These are phyloP conservation scores for Ceratocystis eucalypticola DNA, from an alignment of 2,329 filamentous ascomycete species.

Conservation along the genomic window DNA sequence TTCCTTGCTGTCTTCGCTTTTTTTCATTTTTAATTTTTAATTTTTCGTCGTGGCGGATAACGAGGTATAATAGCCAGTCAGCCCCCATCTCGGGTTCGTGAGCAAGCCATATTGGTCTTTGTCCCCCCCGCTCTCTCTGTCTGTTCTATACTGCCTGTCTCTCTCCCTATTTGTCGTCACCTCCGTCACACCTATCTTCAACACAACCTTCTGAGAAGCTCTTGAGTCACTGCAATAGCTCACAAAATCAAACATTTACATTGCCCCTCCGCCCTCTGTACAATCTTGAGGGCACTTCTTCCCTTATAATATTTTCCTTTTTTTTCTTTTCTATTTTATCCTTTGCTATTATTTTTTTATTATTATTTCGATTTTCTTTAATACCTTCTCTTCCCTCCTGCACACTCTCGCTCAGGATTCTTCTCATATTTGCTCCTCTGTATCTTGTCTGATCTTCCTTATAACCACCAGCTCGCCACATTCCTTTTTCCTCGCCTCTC, in stretches of 20 bases:
- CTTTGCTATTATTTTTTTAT: constrained; percentile 8
- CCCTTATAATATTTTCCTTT: background rate
- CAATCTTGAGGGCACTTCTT: background rate
- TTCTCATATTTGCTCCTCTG: background rate
- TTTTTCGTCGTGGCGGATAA: background rate
- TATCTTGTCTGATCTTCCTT: background rate
- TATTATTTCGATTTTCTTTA: background rate
- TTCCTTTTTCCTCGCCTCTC: background rate
- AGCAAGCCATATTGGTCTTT: background rate
- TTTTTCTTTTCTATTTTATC: constrained; percentile 5
- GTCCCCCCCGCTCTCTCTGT: background rate
- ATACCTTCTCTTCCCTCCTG: background rate
- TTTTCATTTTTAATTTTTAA: background rate
- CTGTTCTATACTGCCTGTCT: background rate
- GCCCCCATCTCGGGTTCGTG: constrained; percentile 1
- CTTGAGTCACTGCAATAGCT: constrained; percentile 1
- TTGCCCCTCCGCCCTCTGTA: background rate
- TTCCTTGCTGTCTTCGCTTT: background rate
- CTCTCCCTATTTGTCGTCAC: background rate
- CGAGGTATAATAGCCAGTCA: constrained; percentile 8
- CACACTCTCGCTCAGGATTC: background rate
- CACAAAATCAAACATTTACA: background rate
- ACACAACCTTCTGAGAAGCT: background rate
- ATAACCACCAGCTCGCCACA: background rate
- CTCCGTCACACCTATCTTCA: background rate